Conservation (phyloP, 2,329 filamentous ascomycete species). For the Calonectria henricotiae region DNA sequence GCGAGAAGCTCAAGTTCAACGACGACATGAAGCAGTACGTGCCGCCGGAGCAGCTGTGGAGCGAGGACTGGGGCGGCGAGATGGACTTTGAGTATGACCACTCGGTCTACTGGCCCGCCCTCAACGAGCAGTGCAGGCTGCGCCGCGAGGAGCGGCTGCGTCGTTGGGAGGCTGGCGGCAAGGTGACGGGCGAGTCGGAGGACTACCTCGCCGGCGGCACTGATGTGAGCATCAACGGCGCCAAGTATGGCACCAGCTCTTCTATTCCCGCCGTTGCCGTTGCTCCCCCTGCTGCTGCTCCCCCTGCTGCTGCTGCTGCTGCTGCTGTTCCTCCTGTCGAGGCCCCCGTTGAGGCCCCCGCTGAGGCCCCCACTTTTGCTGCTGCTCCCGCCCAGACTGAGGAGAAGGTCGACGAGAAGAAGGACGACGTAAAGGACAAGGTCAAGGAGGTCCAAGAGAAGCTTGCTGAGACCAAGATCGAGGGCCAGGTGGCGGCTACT, state of each 20-base stretch:
- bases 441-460: constrained; percentile 53
- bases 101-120: constrained; percentile 87
- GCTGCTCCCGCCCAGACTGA: not conserved
- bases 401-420: constrained; percentile 15
- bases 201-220: constrained; percentile 82
- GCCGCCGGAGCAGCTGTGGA: constrained; percentile 86
- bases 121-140: constrained; percentile 80
- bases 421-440: constrained; percentile 21
- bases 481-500: constrained; percentile 47
- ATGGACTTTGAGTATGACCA: constrained; percentile 96
- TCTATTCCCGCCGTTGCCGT: not conserved
- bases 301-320: not conserved
- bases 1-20: constrained; percentile 98
- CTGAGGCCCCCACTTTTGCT: not conserved
- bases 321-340: constrained; percentile 15
- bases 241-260: constrained; percentile 50
- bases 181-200: constrained; percentile 88
- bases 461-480: constrained; percentile 51
- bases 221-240: constrained; percentile 57
- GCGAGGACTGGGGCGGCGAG: constrained; percentile 80
- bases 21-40: constrained; percentile 90
- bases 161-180: constrained; percentile 87
- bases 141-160: constrained; percentile 75
- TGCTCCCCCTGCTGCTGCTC: constrained; percentile 22
- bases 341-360: no score